Percentiles rank a stretch among this genome's conserved stretches.
phyloP scores from a whole-genome alignment of 2,329 filamentous ascomycete genomes.

The Fusarium camptoceras region DNA sequence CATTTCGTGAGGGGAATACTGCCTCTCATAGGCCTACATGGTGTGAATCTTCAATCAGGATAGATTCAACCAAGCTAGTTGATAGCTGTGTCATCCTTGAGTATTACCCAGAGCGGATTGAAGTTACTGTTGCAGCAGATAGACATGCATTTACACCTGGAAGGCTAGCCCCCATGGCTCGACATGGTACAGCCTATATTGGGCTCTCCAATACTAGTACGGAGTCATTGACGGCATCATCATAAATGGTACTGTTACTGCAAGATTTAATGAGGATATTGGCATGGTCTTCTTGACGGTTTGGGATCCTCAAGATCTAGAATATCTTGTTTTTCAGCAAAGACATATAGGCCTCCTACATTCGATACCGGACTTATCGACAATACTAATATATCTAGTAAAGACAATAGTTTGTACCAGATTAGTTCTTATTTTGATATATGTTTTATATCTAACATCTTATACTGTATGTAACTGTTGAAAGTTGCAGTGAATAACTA shows the following conservation, averaged over 20 bases:
- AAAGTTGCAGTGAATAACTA: slow-evolving; percentile 59
- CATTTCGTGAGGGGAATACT: slow-evolving; percentile 1
- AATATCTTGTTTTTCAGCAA: slow-evolving; percentile 49
- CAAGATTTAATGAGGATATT: slow-evolving; percentile 73
- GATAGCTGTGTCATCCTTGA: slow-evolving; percentile 64
- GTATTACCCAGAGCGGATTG: slow-evolving; percentile 59
- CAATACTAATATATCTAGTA: slow-evolving; percentile 55
- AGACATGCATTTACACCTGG: slow-evolving; percentile 68
- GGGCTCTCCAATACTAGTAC: slow-evolving; percentile 60
- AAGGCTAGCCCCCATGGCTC: slow-evolving; percentile 66
- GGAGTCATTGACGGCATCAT: slow-evolving; percentile 71
- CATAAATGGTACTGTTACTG: slow-evolving; percentile 69
- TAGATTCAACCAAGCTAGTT: slow-evolving; percentile 55
- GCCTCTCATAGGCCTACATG: slow-evolving; percentile 44
- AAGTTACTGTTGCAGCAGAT: slow-evolving; percentile 58
- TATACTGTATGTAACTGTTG: slow-evolving; percentile 61
- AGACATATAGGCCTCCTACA: slow-evolving; percentile 48
- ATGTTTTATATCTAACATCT: slow-evolving; percentile 56
- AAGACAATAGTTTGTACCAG: slow-evolving; percentile 37
- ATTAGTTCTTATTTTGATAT: slow-evolving; percentile 53
- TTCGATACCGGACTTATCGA: slow-evolving; percentile 61
- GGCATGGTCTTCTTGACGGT: slow-evolving; percentile 70
- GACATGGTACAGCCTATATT: slow-evolving; percentile 72
- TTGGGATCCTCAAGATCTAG: slow-evolving; percentile 63
- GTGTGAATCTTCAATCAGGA: slow-evolving; percentile 62